A percentile compares a stretch with the other conserved stretches of the same genome.
These are phyloP conservation scores for Flaveria trinervia DNA, from an alignment of 129 eudicot genomes.

Conservation along the genomic window DNA sequence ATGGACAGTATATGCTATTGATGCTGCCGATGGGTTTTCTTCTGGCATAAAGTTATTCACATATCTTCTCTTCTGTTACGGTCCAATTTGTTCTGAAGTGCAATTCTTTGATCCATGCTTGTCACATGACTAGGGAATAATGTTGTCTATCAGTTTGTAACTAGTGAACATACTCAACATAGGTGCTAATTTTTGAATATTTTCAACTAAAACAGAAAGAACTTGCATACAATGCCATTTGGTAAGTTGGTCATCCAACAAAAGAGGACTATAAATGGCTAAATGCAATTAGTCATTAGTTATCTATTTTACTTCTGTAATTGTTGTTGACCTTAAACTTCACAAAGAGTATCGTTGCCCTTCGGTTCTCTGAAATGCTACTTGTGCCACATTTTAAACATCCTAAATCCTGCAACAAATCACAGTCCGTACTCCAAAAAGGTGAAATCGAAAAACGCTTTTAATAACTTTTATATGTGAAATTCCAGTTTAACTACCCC, in stretches of 20 bases:
- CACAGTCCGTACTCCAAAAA: not conserved
- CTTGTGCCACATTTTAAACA: not conserved
- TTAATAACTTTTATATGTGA: not conserved
- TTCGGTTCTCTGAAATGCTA: not conserved
- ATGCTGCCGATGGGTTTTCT: not conserved
- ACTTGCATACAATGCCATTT: constrained; percentile 6
- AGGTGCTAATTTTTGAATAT: not conserved
- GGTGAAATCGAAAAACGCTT: not conserved
- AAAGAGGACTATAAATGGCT: not conserved
- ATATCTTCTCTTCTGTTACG: constrained; percentile 6
- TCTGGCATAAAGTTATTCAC: not conserved
- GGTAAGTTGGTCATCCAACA: constrained; percentile 7
- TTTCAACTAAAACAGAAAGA: not conserved
- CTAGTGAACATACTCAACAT: not conserved
- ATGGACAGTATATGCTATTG: not conserved
- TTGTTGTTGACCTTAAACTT: constrained; percentile 1
- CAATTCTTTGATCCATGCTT: constrained; percentile 1
- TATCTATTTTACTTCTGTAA: not conserved
- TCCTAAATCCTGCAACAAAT: not conserved
- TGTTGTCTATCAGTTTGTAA: not conserved
- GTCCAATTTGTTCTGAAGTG: not conserved
- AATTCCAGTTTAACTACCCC: not conserved
- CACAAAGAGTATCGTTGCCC: not conserved
- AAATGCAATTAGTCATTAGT: not conserved
- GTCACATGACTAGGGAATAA: not conserved